Evolutionary conservation across 208 protist genomes (phyloP), one percentile per base, ranked within the genome.

Genomic region (Histomonas meleagridis): DNA sequence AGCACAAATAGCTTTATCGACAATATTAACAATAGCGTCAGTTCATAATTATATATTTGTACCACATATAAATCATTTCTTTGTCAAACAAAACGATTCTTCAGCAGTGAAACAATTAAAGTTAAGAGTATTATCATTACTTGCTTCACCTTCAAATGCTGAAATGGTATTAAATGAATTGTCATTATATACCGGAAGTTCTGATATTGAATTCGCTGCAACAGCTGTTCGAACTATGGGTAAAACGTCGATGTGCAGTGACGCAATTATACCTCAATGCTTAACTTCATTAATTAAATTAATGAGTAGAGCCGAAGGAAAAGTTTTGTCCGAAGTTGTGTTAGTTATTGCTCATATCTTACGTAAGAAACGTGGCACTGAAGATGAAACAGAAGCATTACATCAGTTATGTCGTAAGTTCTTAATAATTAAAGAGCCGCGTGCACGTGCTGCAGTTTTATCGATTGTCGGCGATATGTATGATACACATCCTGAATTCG

Each of bases 31-130:
- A 1, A 55, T 86, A 4, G 76, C 76, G 9, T 55, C 76, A n/a
- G 76, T 51, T 3, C 46, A 86, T 46, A 55, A 51, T 46, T 46
- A 86, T 28, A 55, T 86, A 28, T 86, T 86, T 55, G 76, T 86
- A 32, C 76, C 76, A 23, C 76, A 86, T 55, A 43, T 86, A 18
- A 86, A 86, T 55, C 76, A 86, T n/a, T 86, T 86, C 26, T 86
- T 53, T n/a, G 38, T 86, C 46, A 51, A 46, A 55, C 23, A 48
- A 43, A 55, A 43, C 26, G 76, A 86, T 55, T 23, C 46, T 9
- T 32, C 76, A 32, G 40, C 40, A 32, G 76, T 86, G 4, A 86
- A 48, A 86, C 43, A 86, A 10, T n/a, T 86, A 2, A 86, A 86
- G 38, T 55, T 86, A 55, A 18, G 76, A n/a, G 76, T 86, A 7